These are phyloP conservation scores for Pleodorina starrii DNA, from an alignment of 139 green algal species.

Conservation along the genomic window DNA sequence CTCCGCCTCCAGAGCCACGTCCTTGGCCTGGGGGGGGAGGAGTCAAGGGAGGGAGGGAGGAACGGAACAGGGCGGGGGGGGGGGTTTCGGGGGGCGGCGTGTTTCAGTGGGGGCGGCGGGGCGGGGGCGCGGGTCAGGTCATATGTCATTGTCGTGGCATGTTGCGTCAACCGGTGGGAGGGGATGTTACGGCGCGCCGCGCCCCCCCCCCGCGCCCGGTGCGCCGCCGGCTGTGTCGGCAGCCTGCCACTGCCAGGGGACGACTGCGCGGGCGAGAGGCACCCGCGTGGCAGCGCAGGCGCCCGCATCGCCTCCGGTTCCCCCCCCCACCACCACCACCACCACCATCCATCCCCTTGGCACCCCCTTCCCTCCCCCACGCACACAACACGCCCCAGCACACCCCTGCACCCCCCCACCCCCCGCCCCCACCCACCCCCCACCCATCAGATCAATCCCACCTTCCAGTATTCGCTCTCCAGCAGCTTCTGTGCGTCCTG, in stretches of 20 bases:
- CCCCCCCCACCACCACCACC: not conserved
- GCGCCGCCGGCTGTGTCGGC: too few relatives aligned
- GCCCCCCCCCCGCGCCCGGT: too few relatives aligned
- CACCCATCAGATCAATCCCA: not conserved
- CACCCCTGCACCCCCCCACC: not conserved
- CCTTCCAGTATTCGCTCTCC: conserved; percentile 59
- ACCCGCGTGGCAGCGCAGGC: too few relatives aligned
- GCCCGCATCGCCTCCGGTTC: not conserved
- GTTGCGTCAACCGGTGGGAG: too few relatives aligned
- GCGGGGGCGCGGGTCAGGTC: too few relatives aligned
- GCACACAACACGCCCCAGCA: too few relatives aligned
- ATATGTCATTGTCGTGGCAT: too few relatives aligned
- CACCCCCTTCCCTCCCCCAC: not conserved
- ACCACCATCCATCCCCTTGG: not conserved
- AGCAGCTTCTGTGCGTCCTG: conserved; percentile 21
- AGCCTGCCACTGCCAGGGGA: too few relatives aligned
- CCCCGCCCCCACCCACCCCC: not conserved
- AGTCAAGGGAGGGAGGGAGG: not conserved
- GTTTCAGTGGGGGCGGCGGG: not conserved
- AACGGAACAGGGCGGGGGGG: too few relatives aligned
- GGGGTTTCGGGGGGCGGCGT: not conserved
- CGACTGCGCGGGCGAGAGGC: too few relatives aligned
- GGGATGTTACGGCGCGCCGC: too few relatives aligned
- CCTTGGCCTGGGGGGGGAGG: conserved; percentile 25
- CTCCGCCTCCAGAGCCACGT: conserved; percentile 46